Evolutionary conservation across 2,329 filamentous ascomycete genomes (phyloP).

Genomic region (Fusarium torulosum): DNA sequence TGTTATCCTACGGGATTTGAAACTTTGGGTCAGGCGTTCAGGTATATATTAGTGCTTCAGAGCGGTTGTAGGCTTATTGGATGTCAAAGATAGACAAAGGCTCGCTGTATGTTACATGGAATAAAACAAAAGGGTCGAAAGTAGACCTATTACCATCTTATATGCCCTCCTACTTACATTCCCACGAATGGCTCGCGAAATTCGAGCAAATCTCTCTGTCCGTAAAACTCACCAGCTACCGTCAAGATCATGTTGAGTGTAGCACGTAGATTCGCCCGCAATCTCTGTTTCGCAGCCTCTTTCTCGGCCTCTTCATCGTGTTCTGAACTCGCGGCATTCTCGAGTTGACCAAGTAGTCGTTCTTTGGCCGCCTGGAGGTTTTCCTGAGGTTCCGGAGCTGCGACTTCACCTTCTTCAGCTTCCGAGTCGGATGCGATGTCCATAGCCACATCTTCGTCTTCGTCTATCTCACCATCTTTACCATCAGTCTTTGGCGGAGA

Average conservation of each 20-base stretch:
- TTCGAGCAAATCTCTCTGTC: constrained; percentile 86
- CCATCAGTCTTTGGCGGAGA: constrained; percentile 23
- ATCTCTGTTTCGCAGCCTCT: constrained; percentile 51
- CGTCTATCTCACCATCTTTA: constrained; percentile 48
- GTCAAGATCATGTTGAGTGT: constrained; percentile 94
- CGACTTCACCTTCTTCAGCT: constrained; percentile 55
- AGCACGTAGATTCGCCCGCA: constrained; percentile 68
- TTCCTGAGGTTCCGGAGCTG: constrained; percentile 44
- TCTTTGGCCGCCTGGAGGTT: constrained; percentile 63
- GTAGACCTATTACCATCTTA: constrained; percentile 21
- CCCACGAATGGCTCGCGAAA: constrained; percentile 73
- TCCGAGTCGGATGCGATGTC: constrained; percentile 56
- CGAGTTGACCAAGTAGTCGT: constrained; percentile 62
- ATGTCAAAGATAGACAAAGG: constrained; percentile 19
- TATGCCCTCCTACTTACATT: constrained; percentile 50
- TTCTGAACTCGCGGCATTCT: constrained; percentile 41
- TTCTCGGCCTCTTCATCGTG: constrained; percentile 48
- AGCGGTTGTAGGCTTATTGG: constrained; percentile 35
- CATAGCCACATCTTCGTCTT: constrained; percentile 56
- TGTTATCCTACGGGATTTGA: constrained; percentile 23
- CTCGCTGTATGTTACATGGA: constrained; percentile 32
- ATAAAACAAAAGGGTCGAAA: constrained; percentile 29
- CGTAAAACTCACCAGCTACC: constrained; percentile 87
- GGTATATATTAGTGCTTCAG: constrained; percentile 39
- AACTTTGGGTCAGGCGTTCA: constrained; percentile 42